Evolutionary conservation across 768 basidiomycete species (phyloP), one percentile per base, ranked within the genome.

Genomic region (Gautieria morchelliformis): DNA sequence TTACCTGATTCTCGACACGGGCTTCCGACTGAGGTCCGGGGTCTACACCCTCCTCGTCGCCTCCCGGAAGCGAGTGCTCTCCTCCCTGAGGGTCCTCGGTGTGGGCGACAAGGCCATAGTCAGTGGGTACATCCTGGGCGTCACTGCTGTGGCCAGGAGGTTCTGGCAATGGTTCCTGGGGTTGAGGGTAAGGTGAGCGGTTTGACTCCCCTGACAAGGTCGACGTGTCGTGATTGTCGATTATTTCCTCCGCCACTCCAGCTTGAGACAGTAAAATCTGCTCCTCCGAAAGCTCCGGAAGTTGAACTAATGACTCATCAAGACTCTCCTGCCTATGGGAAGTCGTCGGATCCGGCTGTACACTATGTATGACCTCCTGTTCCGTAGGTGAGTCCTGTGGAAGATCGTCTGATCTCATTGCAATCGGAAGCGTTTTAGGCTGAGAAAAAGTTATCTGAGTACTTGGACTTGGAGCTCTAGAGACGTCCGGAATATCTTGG

Each of bases 401-500:
- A 24, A n/a, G 40, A 4, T 42, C 12, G 10, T 44, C 41, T 15
- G 53, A 17, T 9, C 27, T 41, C 30, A 33, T 44, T 1, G 53
- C 5, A 5, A 10, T 20, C 8, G 19, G 15, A 49, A 19, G 27
- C 19, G 22, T 49, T 49, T 30, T 37, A 37, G 35, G 24, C 48
- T 27, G 32, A 30, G 48, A 33, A 17, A 49, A 14, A 5, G 48
- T 5, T 30, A 33, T 33, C 19, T 4, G 48, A 33, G n/a, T n/a
- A 22, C 32, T 41, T 5, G 56, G 56, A 10, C 47, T 49, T 12
- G 56, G 35, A 19, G 56, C 56, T 20, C 56, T 48, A 15, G 56
- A 57, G 8, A 46, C 56, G 22, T 57, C 56, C 10, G 46, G 56
- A 39, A 57, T 57, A 11, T 57, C 56, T 24, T 57, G 46, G 42